Percentiles rank a stretch among this genome's conserved stretches.
Evolutionary conservation across 148 eudicot species (phyloP).

Genomic region (Camellia japonica): DNA sequence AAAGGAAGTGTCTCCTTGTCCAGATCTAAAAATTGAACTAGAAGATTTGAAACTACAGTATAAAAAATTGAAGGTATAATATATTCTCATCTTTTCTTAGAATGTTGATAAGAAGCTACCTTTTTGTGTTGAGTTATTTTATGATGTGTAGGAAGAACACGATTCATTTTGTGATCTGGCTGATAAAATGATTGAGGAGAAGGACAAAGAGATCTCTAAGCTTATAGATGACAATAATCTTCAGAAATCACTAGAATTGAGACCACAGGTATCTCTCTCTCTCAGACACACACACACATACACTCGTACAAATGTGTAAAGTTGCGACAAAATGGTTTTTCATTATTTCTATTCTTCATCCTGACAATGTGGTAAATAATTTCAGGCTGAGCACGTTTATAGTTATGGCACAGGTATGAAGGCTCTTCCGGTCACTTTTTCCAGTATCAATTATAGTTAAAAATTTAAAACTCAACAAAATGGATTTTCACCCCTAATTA

Average conservation of each 20-base stretch:
- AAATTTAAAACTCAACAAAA: not conserved
- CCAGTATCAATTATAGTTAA: not conserved
- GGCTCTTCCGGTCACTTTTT: conserved; percentile 1
- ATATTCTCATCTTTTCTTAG: conserved; percentile 13
- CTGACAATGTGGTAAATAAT: conserved; percentile 14
- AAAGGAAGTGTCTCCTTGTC: conserved; percentile 47
- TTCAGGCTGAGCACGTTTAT: conserved; percentile 39
- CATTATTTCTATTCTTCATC: conserved; percentile 6
- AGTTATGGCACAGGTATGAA: conserved; percentile 40
- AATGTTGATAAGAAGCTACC: not conserved
- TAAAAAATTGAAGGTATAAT: conserved; percentile 62
- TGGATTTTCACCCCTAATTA: not conserved
- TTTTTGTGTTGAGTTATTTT: conserved; percentile 17
- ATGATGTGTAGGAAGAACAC: conserved; percentile 81
- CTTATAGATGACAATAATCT: conserved; percentile 69
- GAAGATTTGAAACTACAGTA: conserved; percentile 54
- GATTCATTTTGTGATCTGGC: conserved; percentile 87
- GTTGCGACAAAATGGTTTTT: not conserved
- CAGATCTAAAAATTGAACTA: conserved; percentile 56
- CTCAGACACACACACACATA: not conserved
- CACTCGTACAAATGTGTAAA: not conserved
- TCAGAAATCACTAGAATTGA: conserved; percentile 52
- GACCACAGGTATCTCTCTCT: conserved; percentile 34
- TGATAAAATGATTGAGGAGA: conserved; percentile 93
- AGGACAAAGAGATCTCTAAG: conserved; percentile 86